Base-by-base conservation (phyloP, 768 basidiomycete species). In the Pulveroboletus sp. region DNA sequence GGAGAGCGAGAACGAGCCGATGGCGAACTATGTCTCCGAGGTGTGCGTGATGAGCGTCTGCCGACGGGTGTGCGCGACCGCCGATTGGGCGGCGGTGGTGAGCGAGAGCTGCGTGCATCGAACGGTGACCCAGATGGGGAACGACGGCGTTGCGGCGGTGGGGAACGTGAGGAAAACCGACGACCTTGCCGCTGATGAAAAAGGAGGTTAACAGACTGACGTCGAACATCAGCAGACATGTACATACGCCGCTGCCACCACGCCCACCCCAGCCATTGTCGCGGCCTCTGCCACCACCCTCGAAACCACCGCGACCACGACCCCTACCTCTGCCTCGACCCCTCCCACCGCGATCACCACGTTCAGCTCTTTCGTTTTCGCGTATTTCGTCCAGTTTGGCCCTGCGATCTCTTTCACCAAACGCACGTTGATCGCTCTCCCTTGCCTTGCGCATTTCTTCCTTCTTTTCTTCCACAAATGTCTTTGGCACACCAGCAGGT, bases 401-500 rank as follows among this genome's bases (percentile, higher is more conserved):
- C 24, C 89, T 73, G 48, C 88, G 77, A 60, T 88, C 86, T 45
- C 85, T 75, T 59, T 89, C 85, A 39, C 83, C 82, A 48, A 89
- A 73, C 3, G 81, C 80, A 17, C 81, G 75, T 6, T 74, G 75
- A 58, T 90, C 86, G 32, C 71, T 77, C 51, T 82, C 80, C 41
- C 78, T 73, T 18, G 80, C 82, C 49, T 75, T 76, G n/a, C 88
- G 76, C 79, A 95, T 83, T 65, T 95, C 93, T 60, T 82, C 81
- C 67, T 96, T 96, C 71, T 95, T 94, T 67, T 86, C 84, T 58
- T 96, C 92, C 3, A 96, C 80, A 61, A 95, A 89, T 10, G 87
- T 87, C 10, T 81, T 80, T 8, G 96, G 96, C 0, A 99, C 89
- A 52, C 93, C 93, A 9, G 89, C 87, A 2, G 86, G 79, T 28